phyloP scores from a whole-genome alignment of 2,329 filamentous ascomycete species.

The Sclerotiophoma versabilis region DNA sequence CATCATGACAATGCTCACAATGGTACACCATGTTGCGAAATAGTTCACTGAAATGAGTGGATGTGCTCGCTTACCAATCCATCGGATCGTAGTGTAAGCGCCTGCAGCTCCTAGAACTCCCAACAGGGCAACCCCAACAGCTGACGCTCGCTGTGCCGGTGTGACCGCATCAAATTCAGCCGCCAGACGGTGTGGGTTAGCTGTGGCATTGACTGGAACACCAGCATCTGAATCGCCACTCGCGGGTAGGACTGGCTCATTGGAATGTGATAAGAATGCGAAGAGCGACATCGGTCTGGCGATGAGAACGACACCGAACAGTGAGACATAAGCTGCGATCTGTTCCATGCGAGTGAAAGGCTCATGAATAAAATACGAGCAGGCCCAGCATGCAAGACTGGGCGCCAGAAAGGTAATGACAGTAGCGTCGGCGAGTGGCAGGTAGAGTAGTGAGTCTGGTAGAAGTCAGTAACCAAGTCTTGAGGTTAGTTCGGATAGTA shows the following conservation, averaged over 20 bases:
- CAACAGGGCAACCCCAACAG: constrained; percentile 74
- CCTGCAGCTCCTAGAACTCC: constrained; percentile 79
- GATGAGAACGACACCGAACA: constrained; percentile 83
- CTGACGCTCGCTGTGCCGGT: constrained; percentile 70
- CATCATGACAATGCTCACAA: constrained; percentile 71
- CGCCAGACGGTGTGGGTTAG: constrained; percentile 32
- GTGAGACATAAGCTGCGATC: constrained; percentile 75
- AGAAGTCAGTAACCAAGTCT: constrained; percentile 13
- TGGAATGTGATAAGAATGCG: constrained; percentile 35
- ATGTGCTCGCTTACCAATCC: constrained; percentile 81
- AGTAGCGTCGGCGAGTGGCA: constrained; percentile 85
- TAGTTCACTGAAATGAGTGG: constrained; percentile 87
- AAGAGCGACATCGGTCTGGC: constrained; percentile 72
- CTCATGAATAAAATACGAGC: constrained; percentile 76
- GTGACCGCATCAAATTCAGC: constrained; percentile 57
- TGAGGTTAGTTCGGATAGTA: not conserved
- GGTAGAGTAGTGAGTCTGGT: constrained; percentile 71
- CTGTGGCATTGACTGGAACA: constrained; percentile 41
- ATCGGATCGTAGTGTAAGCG: constrained; percentile 77
- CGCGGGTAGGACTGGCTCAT: constrained; percentile 22
- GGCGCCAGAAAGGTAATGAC: constrained; percentile 89
- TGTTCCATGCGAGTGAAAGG: constrained; percentile 81
- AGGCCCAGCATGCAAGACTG: constrained; percentile 79
- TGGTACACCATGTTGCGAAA: constrained; percentile 73
- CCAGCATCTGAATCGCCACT: constrained; percentile 5